Base-by-base conservation (phyloP, 441 rosid species). In the Populus tomentosa region DNA sequence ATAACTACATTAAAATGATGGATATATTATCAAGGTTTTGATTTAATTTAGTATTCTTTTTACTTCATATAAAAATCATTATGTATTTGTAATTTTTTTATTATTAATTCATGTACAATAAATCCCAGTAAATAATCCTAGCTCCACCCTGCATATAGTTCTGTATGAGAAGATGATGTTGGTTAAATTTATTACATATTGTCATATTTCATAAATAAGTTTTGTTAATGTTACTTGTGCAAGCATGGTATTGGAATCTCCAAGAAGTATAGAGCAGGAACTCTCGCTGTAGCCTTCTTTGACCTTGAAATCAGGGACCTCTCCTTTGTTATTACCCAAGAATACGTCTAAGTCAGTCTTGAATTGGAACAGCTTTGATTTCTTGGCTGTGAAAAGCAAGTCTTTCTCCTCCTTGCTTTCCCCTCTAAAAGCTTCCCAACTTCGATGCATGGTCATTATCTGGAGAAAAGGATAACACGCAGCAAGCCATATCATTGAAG, bases 351-450 rank as follows among this genome's bases (percentile, higher is more conserved):
- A 77, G 14, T 80, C 61, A 6, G 80, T 75, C 80, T 42, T 83
- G 20, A 72, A n/a, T 2, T 77, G 82, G 67, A 84, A 3, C 24
- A 68, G 0, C 4, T 85, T 81, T 1, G 82, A 70, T 35, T 74
- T 82, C 79, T 59, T 82, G 23, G 73, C 87, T 1, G 81, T 85
- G 76, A 86, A 88, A 4, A 85, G 23, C 32, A 83, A 26, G 59
- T 85, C 87, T 0, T 71, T 63, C 0, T 69, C 46, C 20, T 71
- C 73, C 0, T 75, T 72, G 85, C 86, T 82, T 5, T 86, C 84
- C 50, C 88, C 89, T 38, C 71, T 78, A 50, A 67, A 88, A 7
- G 74, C 86, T 69, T 81, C 75, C 88, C 91, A 88, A 69, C 79
- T 81, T 13, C 76, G 10, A 62, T 86, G 91, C 3, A 71, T 30